These are phyloP conservation scores for Pulveroboletus sp. DNA, from an alignment of 768 basidiomycete genomes.

Conservation along the genomic window DNA sequence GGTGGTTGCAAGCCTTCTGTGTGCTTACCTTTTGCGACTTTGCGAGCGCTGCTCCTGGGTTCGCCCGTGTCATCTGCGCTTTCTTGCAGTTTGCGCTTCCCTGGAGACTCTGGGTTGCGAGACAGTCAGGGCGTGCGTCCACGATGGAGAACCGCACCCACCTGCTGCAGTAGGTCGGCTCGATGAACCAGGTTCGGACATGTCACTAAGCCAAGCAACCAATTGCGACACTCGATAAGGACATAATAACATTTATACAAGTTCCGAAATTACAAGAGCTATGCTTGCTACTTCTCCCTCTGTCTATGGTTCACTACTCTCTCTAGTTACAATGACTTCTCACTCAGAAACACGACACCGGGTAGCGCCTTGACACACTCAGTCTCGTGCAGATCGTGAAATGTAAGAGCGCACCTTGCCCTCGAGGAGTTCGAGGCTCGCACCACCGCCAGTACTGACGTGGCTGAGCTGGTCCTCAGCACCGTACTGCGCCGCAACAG, in stretches of 20 bases:
- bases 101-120: constrained; percentile 1
- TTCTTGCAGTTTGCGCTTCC: constrained; percentile 20
- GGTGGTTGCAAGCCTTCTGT: neutral
- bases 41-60: constrained; percentile 14
- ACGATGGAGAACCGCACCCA: constrained; percentile 8
- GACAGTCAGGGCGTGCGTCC: neutral
- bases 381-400: constrained; percentile 10
- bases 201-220: neutral
- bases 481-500: constrained; percentile 80
- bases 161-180: neutral
- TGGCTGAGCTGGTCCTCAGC: constrained; percentile 90
- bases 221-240: constrained; percentile 9
- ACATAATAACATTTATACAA: constrained; percentile 15
- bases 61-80: constrained; percentile 10
- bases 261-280: constrained; percentile 13
- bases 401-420: constrained; percentile 68
- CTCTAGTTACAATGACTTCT: constrained; percentile 44
- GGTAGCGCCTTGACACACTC: constrained; percentile 59
- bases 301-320: constrained; percentile 9
- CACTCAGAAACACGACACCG: constrained; percentile 86
- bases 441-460: constrained; percentile 94
- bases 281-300: neutral
- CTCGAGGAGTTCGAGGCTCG: constrained; percentile 92
- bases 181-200: constrained; percentile 17
- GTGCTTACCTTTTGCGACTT: constrained; percentile 27